These are phyloP conservation scores for Letharia lupina DNA, from an alignment of 495 filamentous ascomycete species.

Conservation along the genomic window DNA sequence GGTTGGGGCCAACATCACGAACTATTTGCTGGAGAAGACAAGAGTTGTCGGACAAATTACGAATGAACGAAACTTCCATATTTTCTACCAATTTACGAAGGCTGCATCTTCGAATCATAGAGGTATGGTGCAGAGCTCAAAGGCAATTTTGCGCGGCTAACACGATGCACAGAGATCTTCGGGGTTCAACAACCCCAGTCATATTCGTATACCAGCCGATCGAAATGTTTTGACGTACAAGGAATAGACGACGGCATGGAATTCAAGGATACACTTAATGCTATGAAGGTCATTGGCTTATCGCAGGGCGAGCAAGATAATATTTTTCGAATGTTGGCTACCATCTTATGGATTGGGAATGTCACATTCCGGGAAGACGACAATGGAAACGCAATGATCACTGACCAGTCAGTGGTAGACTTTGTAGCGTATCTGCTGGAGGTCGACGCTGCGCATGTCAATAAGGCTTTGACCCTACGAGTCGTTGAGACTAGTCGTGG, in stretches of 20 bases:
- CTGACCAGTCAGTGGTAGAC: conserved; percentile 82
- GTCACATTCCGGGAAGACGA: conserved; percentile 83
- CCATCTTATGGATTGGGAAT: conserved; percentile 92
- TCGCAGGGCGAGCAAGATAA: conserved; percentile 84
- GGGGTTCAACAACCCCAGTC: conserved; percentile 87
- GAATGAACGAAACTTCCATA: conserved; percentile 98
- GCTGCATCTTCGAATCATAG: conserved; percentile 79
- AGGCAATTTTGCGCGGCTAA: conserved; percentile 20
- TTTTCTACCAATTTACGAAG: conserved; percentile 99
- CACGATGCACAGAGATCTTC: conserved; percentile 47
- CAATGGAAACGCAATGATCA: conserved; percentile 73
- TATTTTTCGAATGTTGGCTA: conserved; percentile 92
- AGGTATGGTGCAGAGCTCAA: conserved; percentile 33
- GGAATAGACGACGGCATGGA: conserved; percentile 89
- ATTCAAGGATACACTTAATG: conserved; percentile 83
- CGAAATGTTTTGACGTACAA: conserved; percentile 87
- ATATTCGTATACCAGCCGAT: conserved; percentile 89
- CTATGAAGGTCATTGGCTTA: conserved; percentile 91
- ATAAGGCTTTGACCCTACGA: conserved; percentile 82
- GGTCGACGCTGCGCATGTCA: conserved; percentile 68
- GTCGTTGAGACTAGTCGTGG: conserved; percentile 85
- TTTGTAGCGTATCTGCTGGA: conserved; percentile 92
- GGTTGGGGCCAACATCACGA: conserved; percentile 94
- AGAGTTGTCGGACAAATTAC: conserved; percentile 91
- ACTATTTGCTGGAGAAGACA: conserved; percentile 93